phyloP scores from a whole-genome alignment of 805 yeast species.

The Yamadazyma olivae region DNA sequence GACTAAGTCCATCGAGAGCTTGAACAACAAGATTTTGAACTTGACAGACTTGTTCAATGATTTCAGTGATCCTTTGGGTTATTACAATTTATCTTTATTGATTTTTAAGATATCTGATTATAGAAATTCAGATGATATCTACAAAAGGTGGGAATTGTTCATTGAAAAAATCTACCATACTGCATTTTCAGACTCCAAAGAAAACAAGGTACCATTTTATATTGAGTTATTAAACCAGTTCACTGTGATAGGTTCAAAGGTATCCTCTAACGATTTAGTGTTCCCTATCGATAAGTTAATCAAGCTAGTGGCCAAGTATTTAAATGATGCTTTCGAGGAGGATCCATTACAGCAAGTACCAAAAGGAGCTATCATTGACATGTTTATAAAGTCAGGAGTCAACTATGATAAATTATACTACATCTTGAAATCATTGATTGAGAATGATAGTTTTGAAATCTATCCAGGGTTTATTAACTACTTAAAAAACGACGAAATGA shows the following conservation, averaged over 20 bases:
- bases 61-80: conserved; percentile 84
- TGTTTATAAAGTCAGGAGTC: conserved; percentile 63
- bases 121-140: conserved; percentile 78
- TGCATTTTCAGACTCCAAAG: conserved; percentile 13
- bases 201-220: conserved; percentile 29
- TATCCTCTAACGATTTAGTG: conserved; percentile 68
- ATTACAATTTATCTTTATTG: conserved; percentile 74
- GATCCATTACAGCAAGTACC: conserved; percentile 36
- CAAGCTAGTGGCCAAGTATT: conserved; percentile 58
- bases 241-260: conserved; percentile 55
- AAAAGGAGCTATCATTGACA: conserved; percentile 56
- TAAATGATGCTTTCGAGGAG: conserved; percentile 38
- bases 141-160: conserved; percentile 74
- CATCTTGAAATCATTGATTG: conserved; percentile 59
- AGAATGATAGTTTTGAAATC: conserved; percentile 53
- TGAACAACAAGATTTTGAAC: conserved; percentile 64
- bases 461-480: conserved; percentile 42
- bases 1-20: conserved; percentile 45
- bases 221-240: conserved; percentile 37
- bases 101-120: conserved; percentile 84
- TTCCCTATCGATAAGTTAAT: conserved; percentile 75
- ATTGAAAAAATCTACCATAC: conserved; percentile 50
- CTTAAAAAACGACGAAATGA: conserved; percentile 51
- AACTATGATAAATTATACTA: conserved; percentile 64
- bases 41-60: conserved; percentile 81